Percentiles rank a stretch among this genome's conserved stretches.
phyloP scores from a whole-genome alignment of 306 rosid species.

The Lathyrus tuberosus region DNA sequence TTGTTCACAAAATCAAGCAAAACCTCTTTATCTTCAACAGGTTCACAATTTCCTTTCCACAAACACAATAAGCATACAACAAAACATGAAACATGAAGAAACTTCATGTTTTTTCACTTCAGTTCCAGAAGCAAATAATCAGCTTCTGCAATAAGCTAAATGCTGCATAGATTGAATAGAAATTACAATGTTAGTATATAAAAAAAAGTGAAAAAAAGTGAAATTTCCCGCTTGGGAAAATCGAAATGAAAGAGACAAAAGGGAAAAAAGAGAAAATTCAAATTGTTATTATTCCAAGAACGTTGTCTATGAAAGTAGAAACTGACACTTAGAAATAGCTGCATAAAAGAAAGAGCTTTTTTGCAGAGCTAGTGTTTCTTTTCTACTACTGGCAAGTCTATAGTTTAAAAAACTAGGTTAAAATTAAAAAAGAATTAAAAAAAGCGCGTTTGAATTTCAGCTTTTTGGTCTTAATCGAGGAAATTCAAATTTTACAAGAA shows the following conservation, averaged over 20 bases:
- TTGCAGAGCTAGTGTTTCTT: constrained; percentile 37
- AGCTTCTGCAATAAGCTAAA: constrained; percentile 35
- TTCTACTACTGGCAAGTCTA: not conserved
- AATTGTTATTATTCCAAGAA: constrained; percentile 64
- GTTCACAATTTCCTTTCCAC: constrained; percentile 62
- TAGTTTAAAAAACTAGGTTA: not conserved
- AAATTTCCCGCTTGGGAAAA: constrained; percentile 33
- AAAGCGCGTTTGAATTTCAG: constrained; percentile 42
- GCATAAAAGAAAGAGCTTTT: constrained; percentile 55
- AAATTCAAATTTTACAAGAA: constrained; percentile 26
- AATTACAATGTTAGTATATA: constrained; percentile 24
- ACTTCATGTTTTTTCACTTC: constrained; percentile 48
- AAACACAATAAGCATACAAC: constrained; percentile 52
- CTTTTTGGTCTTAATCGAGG: constrained; percentile 49
- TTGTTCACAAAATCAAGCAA: constrained; percentile 69
- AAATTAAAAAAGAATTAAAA: not conserved
- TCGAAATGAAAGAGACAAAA: constrained; percentile 32
- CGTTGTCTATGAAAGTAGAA: constrained; percentile 72
- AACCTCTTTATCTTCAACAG: constrained; percentile 71
- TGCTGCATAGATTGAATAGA: constrained; percentile 45
- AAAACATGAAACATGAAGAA: constrained; percentile 41
- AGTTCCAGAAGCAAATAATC: constrained; percentile 45
- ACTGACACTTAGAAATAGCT: constrained; percentile 53
- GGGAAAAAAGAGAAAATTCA: constrained; percentile 27
- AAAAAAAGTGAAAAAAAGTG: not conserved